Evolutionary conservation across 2,329 filamentous ascomycete genomes (phyloP), one percentile per base, ranked within the genome.

Genomic region (Aspergillus novoparasiticus): DNA sequence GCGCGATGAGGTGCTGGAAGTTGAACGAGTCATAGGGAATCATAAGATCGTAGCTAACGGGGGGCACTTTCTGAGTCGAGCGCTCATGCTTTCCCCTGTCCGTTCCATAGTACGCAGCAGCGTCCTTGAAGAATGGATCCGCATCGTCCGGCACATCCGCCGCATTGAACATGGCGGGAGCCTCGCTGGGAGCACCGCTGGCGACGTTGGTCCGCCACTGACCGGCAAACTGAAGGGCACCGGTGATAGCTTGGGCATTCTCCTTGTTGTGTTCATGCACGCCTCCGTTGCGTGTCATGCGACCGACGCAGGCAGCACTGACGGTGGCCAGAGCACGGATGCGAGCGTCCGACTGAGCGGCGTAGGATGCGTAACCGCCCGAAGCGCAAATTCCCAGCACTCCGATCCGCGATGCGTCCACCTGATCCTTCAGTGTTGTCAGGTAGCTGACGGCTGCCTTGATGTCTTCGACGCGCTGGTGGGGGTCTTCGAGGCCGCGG

Each of bases 371-470:
- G 50, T 80, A 81, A 12, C 68, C 69, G 8, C 80, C 79, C 0
- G 72, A 74, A 1, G 74, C 76, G 61, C 78, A 81, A 48, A 82
- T 77, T 1, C 80, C 79, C 1, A 81, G 63, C 1, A 75, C 72
- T 1, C 73, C 79, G 48, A 82, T 81, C 14, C 67, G 66, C 3
- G 73, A 63, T 0, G 65, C 58, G 51, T 80, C 72, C 19, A 81
- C 73, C 19, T 53, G 26, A 6, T 30, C 45, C 19, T 41, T 68
- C 55, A 19, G 66, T 56, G 39, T 55, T 6, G 60, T 39, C 4
- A 72, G 71, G 64, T 76, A 81, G 34, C 71, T 74, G 8, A 80
- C 77, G 10, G 75, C 80, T 30, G 66, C 58, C 26, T 71, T 73
- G 60, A 75, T 66, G 58, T 81, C 80, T 51, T 78, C 75, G 21